Evolutionary conservation across 352 stramenopile species (phyloP).

Genomic region (Globisporangium radiosum): DNA sequence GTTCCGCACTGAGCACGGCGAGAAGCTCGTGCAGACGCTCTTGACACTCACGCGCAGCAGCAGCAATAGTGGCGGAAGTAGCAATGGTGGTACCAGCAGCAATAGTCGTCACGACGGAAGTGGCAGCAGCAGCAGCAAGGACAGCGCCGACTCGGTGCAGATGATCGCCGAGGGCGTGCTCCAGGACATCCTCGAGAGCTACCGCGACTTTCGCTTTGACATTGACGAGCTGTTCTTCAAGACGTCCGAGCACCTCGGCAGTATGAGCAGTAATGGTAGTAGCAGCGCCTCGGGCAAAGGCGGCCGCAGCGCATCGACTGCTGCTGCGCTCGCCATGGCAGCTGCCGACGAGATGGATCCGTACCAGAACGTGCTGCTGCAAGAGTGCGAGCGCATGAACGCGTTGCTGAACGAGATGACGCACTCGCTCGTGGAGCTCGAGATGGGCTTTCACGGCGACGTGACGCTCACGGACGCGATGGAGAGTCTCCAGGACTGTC

Average conservation of each 20-base stretch:
- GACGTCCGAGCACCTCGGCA: constrained; percentile 21
- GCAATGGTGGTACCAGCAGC: constrained; percentile 14
- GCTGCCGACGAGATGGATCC: constrained; percentile 79
- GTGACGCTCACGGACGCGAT: constrained; percentile 85
- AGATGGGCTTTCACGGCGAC: constrained; percentile 85
- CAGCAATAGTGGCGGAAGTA: constrained; percentile 8
- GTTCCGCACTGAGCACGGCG: constrained; percentile 83
- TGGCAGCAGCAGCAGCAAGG: constrained; percentile 15
- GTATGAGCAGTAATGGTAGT: no score
- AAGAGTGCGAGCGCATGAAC: constrained; percentile 91
- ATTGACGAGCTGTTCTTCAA: constrained; percentile 78
- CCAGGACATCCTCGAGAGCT: constrained; percentile 89
- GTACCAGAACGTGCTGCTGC: constrained; percentile 87
- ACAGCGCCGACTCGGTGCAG: constrained; percentile 56
- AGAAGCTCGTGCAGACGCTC: constrained; percentile 72
- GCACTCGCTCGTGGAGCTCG: constrained; percentile 68
- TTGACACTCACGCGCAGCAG: constrained; percentile 54
- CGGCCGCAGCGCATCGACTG: constrained; percentile 29
- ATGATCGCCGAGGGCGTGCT: constrained; percentile 80
- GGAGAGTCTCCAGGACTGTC: constrained; percentile 71
- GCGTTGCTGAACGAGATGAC: constrained; percentile 71
- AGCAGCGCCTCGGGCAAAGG: constrained; percentile 12
- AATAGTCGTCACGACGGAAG: neutral
- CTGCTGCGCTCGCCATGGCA: constrained; percentile 14
- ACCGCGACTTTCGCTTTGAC: constrained; percentile 82